A percentile compares a stretch with the other conserved stretches of the same genome.
Conservation (phyloP, 495 filamentous ascomycete genomes). For the Penicillium diatomitis region DNA sequence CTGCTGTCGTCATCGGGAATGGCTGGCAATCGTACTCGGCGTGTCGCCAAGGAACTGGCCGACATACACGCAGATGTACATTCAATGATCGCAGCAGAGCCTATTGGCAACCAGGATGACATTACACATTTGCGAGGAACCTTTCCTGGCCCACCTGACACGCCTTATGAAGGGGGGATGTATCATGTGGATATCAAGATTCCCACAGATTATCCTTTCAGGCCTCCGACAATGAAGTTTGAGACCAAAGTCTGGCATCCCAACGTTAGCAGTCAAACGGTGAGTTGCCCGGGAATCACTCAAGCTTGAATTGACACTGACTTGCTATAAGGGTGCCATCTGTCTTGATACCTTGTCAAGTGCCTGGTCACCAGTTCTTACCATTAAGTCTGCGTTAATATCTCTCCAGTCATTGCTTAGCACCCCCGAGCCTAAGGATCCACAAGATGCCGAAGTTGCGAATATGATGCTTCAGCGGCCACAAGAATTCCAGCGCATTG, state of each 20-base stretch:
- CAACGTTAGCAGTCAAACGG: slow-evolving; percentile 91
- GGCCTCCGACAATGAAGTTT: slow-evolving; percentile 87
- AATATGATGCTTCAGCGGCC: slow-evolving; percentile 77
- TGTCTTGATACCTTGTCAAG: slow-evolving; percentile 87
- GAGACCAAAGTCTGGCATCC: slow-evolving; percentile 97
- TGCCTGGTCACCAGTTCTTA: slow-evolving; percentile 91
- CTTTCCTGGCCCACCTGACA: slow-evolving; percentile 82
- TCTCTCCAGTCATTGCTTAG: slow-evolving; percentile 89
- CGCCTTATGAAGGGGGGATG: slow-evolving; percentile 85
- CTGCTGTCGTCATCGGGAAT: slow-evolving; percentile 29
- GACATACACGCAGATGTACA: slow-evolving; percentile 74
- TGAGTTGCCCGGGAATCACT: slow-evolving; percentile 36
- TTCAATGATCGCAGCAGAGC: slow-evolving; percentile 63
- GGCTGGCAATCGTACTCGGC: slow-evolving; percentile 69
- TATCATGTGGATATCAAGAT: slow-evolving; percentile 81
- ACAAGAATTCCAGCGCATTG: slow-evolving; percentile 69
- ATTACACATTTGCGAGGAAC: slow-evolving; percentile 53
- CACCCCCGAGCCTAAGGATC: slow-evolving; percentile 91
- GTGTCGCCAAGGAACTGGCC: slow-evolving; percentile 82
- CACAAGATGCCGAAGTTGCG: slow-evolving; percentile 93
- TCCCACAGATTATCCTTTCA: slow-evolving; percentile 85
- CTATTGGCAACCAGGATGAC: slow-evolving; percentile 56
- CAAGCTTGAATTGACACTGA: background rate
- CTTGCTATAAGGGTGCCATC: slow-evolving; percentile 68
- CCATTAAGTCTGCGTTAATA: slow-evolving; percentile 88